phyloP scores from a whole-genome alignment of 371 early-diverging fungal species.

The Thermomucor indicae-seudaticae region DNA sequence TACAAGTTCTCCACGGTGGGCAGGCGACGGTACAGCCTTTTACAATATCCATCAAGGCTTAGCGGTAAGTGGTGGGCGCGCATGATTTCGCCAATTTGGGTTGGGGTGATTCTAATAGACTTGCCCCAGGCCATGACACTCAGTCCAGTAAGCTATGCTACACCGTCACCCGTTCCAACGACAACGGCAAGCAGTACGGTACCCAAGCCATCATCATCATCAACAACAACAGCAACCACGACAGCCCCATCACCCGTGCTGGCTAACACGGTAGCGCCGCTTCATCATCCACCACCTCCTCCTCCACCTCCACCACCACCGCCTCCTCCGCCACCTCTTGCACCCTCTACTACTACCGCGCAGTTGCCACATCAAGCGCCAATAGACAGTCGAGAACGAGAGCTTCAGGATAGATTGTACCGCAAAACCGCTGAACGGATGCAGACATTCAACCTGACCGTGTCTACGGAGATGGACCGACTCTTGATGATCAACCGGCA shows the following conservation, averaged over 20 bases:
- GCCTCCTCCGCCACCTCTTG: background rate
- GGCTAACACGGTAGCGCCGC: background rate
- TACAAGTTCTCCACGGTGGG: conserved; percentile 20
- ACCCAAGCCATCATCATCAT: conserved; percentile 24
- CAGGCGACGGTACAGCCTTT: conserved; percentile 34
- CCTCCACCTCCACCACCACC: conserved; percentile 2
- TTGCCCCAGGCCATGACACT: conserved; percentile 23
- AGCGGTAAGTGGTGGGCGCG: conserved; percentile 17
- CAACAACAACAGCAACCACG: conserved; percentile 6
- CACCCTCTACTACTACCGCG: too few relatives aligned
- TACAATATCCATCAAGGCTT: conserved; percentile 44
- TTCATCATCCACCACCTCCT: background rate
- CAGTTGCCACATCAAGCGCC: too few relatives aligned
- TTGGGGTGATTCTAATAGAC: background rate
- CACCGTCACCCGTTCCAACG: conserved; percentile 8
- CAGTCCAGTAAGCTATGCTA: conserved; percentile 12
- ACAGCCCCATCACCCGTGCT: background rate
- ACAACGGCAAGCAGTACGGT: background rate
- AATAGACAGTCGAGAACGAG: conserved; percentile 3
- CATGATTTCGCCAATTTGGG: background rate
- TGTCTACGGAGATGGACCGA: conserved; percentile 55
- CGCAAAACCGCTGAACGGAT: conserved; percentile 32
- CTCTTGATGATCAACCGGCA: conserved; percentile 52
- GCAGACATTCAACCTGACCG: conserved; percentile 40
- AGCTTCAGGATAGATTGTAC: conserved; percentile 32